Evolutionary conservation across 805 yeast species (phyloP).

Genomic region (Kodamaea laetipori): DNA sequence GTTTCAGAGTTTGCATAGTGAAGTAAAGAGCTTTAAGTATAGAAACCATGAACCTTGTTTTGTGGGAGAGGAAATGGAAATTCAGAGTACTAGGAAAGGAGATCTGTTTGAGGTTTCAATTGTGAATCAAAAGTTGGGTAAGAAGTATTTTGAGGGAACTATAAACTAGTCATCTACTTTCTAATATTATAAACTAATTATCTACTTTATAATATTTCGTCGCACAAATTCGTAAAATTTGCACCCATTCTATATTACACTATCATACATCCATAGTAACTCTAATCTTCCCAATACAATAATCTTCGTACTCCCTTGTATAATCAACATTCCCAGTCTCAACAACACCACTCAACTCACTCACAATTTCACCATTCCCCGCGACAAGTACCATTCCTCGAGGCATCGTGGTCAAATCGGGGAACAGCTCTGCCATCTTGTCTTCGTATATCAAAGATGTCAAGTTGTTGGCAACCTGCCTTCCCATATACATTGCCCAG

Average conservation of each 20-base stretch:
- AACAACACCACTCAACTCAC: constrained; percentile 38
- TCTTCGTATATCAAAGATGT: constrained; percentile 30
- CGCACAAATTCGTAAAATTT: neutral
- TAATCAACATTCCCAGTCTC: constrained; percentile 35
- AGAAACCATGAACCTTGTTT: constrained; percentile 53
- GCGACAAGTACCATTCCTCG: constrained; percentile 45
- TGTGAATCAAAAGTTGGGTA: neutral
- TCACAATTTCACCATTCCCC: constrained; percentile 40
- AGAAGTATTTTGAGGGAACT: constrained; percentile 13
- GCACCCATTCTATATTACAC: neutral
- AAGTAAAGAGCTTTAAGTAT: constrained; percentile 40
- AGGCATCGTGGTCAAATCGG: constrained; percentile 36
- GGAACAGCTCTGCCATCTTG: constrained; percentile 35
- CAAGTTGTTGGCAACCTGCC: constrained; percentile 41
- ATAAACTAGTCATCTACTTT: too few species aligned
- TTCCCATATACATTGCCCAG: constrained; percentile 47
- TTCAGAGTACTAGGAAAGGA: constrained; percentile 9
- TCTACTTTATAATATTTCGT: too few species aligned
- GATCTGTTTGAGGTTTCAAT: constrained; percentile 6
- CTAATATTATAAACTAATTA: too few species aligned
- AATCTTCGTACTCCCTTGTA: constrained; percentile 42
- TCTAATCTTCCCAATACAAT: constrained; percentile 43
- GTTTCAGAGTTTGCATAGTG: constrained; percentile 29
- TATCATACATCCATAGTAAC: constrained; percentile 31
- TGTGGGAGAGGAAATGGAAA: constrained; percentile 36